Evolutionary conservation across 495 filamentous ascomycete species (phyloP).

Genomic region (Pyrenula massariospora): DNA sequence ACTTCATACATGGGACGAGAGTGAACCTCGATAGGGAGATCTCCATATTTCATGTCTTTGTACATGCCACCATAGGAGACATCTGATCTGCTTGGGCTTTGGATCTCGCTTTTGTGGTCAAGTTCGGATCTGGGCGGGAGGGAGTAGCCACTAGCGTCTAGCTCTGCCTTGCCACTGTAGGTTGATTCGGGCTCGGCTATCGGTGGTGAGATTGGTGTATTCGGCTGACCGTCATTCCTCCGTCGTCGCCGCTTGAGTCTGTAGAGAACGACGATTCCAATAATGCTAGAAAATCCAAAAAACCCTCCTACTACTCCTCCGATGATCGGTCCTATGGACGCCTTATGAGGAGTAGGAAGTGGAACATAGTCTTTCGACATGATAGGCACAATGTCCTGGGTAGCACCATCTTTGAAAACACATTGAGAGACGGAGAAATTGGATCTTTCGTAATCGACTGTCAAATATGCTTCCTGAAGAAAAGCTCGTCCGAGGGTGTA

Average conservation of each 20-base stretch:
- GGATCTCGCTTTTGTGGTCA: background rate
- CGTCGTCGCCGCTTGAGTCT: background rate
- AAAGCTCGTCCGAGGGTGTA: conserved; percentile 45
- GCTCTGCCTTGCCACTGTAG: background rate
- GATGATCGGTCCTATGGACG: background rate
- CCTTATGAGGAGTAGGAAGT: background rate
- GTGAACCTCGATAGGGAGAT: background rate
- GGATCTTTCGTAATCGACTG: conserved; percentile 12
- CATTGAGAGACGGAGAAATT: conserved; percentile 14
- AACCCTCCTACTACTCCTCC: background rate
- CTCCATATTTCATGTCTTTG: background rate
- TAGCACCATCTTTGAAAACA: background rate
- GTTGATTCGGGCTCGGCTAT: background rate
- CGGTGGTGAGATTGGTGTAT: background rate
- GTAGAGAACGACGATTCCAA: background rate
- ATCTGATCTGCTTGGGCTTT: background rate
- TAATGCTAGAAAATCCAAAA: background rate
- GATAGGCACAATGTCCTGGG: background rate
- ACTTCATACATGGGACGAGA: background rate
- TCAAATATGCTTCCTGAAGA: conserved; percentile 39
- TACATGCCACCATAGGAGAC: background rate
- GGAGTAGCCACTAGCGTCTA: background rate
- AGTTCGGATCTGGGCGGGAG: background rate
- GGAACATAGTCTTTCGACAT: background rate
- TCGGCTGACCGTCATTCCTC: background rate